phyloP scores from a whole-genome alignment of 805 yeast species.

The Kazachstania viticola region DNA sequence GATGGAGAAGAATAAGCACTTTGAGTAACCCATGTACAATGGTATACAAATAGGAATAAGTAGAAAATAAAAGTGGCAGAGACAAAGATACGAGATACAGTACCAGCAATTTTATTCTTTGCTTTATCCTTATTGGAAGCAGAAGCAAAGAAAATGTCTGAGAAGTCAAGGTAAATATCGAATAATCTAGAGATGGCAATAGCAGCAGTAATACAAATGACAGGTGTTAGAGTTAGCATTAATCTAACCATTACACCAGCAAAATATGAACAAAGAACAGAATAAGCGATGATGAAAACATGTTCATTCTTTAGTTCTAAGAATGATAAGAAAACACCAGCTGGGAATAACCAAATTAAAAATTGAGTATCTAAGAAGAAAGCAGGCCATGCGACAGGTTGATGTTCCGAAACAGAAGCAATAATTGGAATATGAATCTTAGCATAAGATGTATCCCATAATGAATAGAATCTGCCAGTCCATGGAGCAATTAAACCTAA shows the following conservation, averaged over 20 bases:
- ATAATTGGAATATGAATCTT: constrained; percentile 96
- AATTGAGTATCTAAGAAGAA: constrained; percentile 89
- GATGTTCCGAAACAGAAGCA: constrained; percentile 98
- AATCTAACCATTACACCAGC: constrained; percentile 99
- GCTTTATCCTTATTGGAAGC: constrained; percentile 4
- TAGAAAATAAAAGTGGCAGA: constrained; percentile 59
- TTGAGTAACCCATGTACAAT: constrained; percentile 95
- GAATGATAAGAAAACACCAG: constrained; percentile 84
- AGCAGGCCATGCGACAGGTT: constrained; percentile 99
- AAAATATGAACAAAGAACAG: constrained; percentile 90
- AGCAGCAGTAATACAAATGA: constrained; percentile 88
- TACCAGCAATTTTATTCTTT: constrained; percentile 22
- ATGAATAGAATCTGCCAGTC: constrained; percentile 97
- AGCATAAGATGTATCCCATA: constrained; percentile 97
- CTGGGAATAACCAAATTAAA: constrained; percentile 97
- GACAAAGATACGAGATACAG: constrained; percentile 51
- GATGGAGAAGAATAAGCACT: constrained; percentile 96
- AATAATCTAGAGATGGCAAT: constrained; percentile 76
- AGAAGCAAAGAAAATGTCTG: constrained; percentile 9
- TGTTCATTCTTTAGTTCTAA: constrained; percentile 87
- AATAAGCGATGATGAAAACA: constrained; percentile 81
- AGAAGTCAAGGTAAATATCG: constrained; percentile 68
- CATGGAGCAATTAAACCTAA: constrained; percentile 96
- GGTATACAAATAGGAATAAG: constrained; percentile 72
- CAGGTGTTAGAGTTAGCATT: constrained; percentile 93